These are phyloP conservation scores for Tylopilus sp. DNA, from an alignment of 768 basidiomycete genomes.

Conservation along the genomic window DNA sequence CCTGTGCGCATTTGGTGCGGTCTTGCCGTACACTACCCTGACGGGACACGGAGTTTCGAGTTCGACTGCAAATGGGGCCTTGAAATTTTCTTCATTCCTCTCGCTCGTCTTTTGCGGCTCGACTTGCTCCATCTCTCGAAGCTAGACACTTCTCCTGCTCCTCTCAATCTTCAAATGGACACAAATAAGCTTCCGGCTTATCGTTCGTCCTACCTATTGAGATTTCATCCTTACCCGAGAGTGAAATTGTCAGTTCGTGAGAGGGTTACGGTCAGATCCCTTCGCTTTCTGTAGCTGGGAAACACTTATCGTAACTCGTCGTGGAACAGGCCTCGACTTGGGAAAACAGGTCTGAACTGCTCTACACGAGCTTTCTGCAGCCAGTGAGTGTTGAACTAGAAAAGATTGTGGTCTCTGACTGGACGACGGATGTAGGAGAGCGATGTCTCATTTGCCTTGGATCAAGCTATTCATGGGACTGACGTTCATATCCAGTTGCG, in stretches of 20 bases:
- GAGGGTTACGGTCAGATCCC: conserved; percentile 21
- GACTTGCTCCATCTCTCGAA: conserved; percentile 5
- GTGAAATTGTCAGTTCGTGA: conserved; percentile 20
- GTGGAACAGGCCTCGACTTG: conserved; percentile 8
- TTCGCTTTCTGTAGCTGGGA: conserved; percentile 6
- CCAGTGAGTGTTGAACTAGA: conserved; percentile 3
- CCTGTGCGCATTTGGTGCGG: conserved; percentile 22
- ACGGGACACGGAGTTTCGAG: conserved; percentile 19
- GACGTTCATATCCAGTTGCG: background rate
- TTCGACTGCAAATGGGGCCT: conserved; percentile 15
- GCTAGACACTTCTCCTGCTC: background rate
- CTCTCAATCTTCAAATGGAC: conserved; percentile 15
- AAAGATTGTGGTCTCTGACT: background rate
- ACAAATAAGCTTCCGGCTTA: conserved; percentile 18
- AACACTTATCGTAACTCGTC: conserved; percentile 2
- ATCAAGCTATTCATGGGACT: conserved; percentile 7
- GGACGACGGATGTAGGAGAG: conserved; percentile 9
- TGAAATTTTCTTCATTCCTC: background rate
- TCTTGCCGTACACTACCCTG: conserved; percentile 28
- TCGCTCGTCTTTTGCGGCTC: background rate
- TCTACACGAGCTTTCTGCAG: background rate
- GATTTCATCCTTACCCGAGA: conserved; percentile 31
- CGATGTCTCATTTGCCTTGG: background rate
- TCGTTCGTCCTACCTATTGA: conserved; percentile 27
- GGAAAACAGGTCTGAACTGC: background rate